Base-by-base conservation (phyloP, 2,329 filamentous ascomycete species). In the Fusarium sp. region DNA sequence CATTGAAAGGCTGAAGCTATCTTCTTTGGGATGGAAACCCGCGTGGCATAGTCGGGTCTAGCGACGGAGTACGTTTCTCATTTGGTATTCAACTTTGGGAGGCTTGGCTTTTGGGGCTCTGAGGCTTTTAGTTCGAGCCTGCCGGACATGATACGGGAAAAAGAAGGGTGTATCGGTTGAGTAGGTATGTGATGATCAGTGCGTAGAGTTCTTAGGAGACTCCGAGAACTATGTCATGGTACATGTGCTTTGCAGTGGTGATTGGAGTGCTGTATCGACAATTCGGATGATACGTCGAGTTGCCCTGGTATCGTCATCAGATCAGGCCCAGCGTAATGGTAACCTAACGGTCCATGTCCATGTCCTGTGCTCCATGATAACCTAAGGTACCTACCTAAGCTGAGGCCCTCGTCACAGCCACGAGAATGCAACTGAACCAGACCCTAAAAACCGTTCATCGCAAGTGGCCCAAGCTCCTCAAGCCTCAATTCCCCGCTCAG, bases 381-480 rank as follows among this genome's bases (percentile, higher is more conserved):
- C 18, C 33, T 35, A n/a, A n/a, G n/a, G n/a, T n/a, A 35, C 15
- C 10, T 19, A 16, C 42, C 25, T 21, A 33, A 29, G 29, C 12
- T 69, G 64, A 69, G 66, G 57, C 66, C 62, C 35, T 71, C 25
- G 19, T 45, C 54, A 65, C 66, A 61, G 55, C 49, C 57, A 65
- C 63, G 58, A 72, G 54, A 35, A 57, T 25, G 69, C 57, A 61
- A 60, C 49, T 52, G 27, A 55, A 48, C 39, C 58, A 48, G 63
- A 59, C 52, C 60, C 62, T 55, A 42, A 54, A 56, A 35, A 42
- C 23, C 18, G 29, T 33, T 57, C 23, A 57, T 48, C 25, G 4
- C 29, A 48, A n/a, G 39, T 72, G 73, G 70, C 63, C 70, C 73
- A 72, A 75, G 73, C 73, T 74, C 72, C 60, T 60, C 58, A 52